Conservation (phyloP, 768 basidiomycete genomes). For the Trametes coccinea region DNA sequence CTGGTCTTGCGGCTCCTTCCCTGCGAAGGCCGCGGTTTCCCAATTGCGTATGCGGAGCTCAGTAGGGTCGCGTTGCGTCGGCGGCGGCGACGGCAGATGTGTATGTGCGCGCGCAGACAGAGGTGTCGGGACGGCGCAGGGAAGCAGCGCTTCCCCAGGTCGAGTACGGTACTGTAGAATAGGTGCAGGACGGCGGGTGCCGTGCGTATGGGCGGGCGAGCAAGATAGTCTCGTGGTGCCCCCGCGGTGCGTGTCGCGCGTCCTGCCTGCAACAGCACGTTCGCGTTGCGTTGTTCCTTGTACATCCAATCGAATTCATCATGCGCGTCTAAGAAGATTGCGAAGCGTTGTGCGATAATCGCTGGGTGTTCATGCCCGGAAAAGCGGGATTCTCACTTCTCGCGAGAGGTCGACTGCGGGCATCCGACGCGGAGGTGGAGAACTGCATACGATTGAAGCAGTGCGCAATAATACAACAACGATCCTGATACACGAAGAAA, state of each 20-base stretch:
- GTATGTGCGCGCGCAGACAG: constrained; percentile 23
- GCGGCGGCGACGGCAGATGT: constrained; percentile 22
- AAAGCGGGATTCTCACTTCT: background rate
- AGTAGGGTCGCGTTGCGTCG: constrained; percentile 17
- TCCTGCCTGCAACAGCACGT: constrained; percentile 23
- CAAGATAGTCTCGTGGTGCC: background rate
- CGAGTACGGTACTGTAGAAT: constrained; percentile 23
- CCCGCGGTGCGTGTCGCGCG: background rate
- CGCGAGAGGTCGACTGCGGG: background rate
- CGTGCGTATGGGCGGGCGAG: background rate
- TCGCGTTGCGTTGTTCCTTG: constrained; percentile 30
- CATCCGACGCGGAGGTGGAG: background rate
- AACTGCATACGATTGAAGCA: background rate
- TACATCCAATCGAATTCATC: constrained; percentile 20
- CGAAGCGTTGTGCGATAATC: background rate
- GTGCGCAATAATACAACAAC: constrained; percentile 11
- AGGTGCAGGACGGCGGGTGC: constrained; percentile 15
- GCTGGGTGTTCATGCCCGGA: too few relatives aligned
- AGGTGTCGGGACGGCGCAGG: constrained; percentile 34
- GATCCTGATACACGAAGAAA: constrained; percentile 1
- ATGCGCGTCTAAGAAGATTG: constrained; percentile 2
- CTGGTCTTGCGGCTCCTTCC: constrained; percentile 15
- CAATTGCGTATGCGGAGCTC: background rate
- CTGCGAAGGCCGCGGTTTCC: constrained; percentile 5
- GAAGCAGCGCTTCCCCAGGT: constrained; percentile 43